Evolutionary conservation across 768 basidiomycete species (phyloP), one percentile per base, ranked within the genome.

Genomic region (Gymnopilus junonius): DNA sequence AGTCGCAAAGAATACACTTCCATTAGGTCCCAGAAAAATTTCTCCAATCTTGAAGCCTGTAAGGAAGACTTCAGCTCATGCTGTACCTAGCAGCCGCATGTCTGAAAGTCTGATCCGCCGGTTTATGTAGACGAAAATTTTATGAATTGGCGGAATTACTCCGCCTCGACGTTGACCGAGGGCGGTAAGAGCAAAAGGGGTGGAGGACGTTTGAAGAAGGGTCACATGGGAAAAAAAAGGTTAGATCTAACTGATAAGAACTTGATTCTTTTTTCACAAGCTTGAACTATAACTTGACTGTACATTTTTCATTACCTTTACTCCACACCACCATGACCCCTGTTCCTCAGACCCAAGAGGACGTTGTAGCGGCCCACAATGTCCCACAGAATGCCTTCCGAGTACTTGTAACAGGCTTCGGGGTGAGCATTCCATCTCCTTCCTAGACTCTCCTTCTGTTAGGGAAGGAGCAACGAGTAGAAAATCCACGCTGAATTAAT

Each of bases 331-430:
- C 48, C 15, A 51, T 51, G 48, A 17, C 48, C 48, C 48, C 48
- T 51, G 48, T 51, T 17, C 48, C 48, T 23, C 23, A 46, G 8
- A 46, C 45, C 31, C 48, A 51, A 51, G 48, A 32, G 14, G 5
- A 8, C 10, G 27, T 31, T 8, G 17, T 46, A 20, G 42, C 29
- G 11, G 50, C 37, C 12, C 8, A 20, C 11, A 2, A 21, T 15
- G 63, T 67, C 4, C 64, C 72, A 17, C 59, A 48, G 23, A 64
- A 72, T 42, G 66, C 73, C 1, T 76, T 76, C 54, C 73, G 73
- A 15, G 76, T 79, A 31, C 70, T 79, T n/a, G 46, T 79, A 11
- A 79, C 77, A 39, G 77, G 77, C 23, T 77, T 79, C 61, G 77
- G 77, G 58, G 77, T 78, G 66, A 72, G 75, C 70, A 37, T 39